Base-by-base conservation (phyloP, 192 early-diverging fungal species). In the Pilobolus umbonatus region DNA sequence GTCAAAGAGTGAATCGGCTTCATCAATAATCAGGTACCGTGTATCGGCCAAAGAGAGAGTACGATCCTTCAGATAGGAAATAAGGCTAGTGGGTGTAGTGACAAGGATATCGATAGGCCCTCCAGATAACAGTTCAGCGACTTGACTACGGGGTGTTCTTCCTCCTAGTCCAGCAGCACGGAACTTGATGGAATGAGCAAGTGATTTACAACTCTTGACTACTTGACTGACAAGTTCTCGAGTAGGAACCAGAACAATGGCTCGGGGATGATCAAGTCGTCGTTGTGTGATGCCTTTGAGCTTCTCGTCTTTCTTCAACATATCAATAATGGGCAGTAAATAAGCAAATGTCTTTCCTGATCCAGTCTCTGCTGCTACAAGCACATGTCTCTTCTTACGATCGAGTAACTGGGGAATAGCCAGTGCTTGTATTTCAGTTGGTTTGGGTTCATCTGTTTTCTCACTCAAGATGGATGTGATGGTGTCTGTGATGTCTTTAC, bases 1-100 rank as follows among this genome's bases (percentile, higher is more conserved):
- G 68, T 90, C 92, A 74, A 97, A 90, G 76, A 98, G 74, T 0
- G 93, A 88, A 69, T 98, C 95, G 0, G 92, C 92, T 76, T 98
- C 95, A 69, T 98, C 95, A 6, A 98, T 80, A 2, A 96, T 84
- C 3, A 98, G 52, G 50, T 88, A 79, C 1, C 68, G 69, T 10
- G 88, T 68, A 10, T 83, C 77, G 4, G 73, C 65, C 0, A 93
- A 72, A n/a, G 78, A 75, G 10, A 98, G n/a, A 5, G 72, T 55
- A 12, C 71, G 64, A 22, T 84, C 65, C 9, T 75, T 62, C 4
- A 77, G 12, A 57, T 87, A 80, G 11, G 80, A 72, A 14, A 75
- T 55, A 24, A 94, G 65, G n/a, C 77, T 77, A 1, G 89, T 76
- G 2, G 95, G 95, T 1, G 93, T 98, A 4, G 85, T 75, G 2